Evolutionary conservation across 2,329 filamentous ascomycete species (phyloP), one percentile per base, ranked within the genome.

Genomic region (Aaosphaeria pasadenensis): DNA sequence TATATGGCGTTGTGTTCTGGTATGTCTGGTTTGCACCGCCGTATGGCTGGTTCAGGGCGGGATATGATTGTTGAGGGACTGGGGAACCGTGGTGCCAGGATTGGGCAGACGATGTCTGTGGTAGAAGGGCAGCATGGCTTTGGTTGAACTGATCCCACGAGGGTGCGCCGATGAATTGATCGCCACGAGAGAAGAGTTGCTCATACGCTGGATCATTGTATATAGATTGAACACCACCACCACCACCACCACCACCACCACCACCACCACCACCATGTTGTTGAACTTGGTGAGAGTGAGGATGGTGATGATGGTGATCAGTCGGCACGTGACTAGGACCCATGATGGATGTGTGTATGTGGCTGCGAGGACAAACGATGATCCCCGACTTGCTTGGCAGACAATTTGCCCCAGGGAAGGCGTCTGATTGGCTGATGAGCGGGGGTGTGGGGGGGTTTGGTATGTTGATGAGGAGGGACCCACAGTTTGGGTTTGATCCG

Each of bases 321-420:
- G 45, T 56, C 13, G 62, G 63, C 66, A 70, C 63, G 66, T 70
- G 66, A 70, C 62, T 64, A 45, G 63, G 55, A 39, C 64, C 66
- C 66, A 70, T 70, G 53, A 48, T 55, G 50, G 46, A 24, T 24
- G 17, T 24, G 3, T 24, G 17, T 24, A 24, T 24, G 17, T 24
- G 17, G 45, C 36, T 30, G 17, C 17, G 17, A 24, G 17, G 17
- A 24, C 17, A 24, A 24, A 24, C 17, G 17, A 9, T 36, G 7
- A 36, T 9, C 33, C 33, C 33, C 33, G 33, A 36, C 33, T 36
- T 49, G 49, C 48, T 24, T 41, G 39, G 41, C 42, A 43, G 17
- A 24, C 17, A 24, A 24, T 24, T 24, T 24, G 17, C 17, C 17
- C 17, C 17, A 24, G 17, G 3, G 17, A 24, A 24, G 50, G 59